These are phyloP conservation scores for Pelagophyceae sp. DNA, from an alignment of 352 stramenopile genomes.

Conservation along the genomic window DNA sequence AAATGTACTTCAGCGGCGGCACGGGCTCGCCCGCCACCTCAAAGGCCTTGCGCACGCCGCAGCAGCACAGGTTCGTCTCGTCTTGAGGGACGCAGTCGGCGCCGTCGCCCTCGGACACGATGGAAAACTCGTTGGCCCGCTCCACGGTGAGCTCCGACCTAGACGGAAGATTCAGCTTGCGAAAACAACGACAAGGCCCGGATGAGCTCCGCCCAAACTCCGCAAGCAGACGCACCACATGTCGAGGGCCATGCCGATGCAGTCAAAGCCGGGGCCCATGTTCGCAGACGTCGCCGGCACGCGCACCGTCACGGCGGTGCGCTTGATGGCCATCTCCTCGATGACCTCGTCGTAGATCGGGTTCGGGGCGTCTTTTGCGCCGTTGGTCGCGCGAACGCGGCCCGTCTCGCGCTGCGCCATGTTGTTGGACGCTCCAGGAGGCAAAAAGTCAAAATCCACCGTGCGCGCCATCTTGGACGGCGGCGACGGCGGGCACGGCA, in stretches of 20 bases:
- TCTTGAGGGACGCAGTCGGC: conserved; percentile 55
- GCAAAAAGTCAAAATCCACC: neutral
- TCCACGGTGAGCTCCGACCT: conserved; percentile 91
- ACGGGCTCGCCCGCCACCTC: conserved; percentile 82
- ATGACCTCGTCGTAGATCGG: neutral
- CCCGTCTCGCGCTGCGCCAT: too few species aligned
- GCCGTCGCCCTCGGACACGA: conserved; percentile 92
- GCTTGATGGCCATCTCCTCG: conserved; percentile 14
- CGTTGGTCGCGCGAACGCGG: too few species aligned
- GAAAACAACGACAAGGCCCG: too few species aligned
- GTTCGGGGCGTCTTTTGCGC: neutral
- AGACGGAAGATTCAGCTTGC: too few species aligned
- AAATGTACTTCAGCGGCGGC: conserved; percentile 87
- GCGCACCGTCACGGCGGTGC: conserved; percentile 81
- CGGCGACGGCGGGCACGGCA: too few species aligned
- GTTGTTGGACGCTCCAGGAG: neutral
- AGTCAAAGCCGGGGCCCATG: conserved; percentile 94
- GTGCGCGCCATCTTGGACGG: neutral
- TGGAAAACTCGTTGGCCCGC: conserved; percentile 75
- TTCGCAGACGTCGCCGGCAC: conserved; percentile 96
- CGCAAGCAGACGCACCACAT: too few species aligned
- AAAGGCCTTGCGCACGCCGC: conserved; percentile 84
- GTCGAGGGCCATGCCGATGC: conserved; percentile 93
- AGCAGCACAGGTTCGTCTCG: conserved; percentile 80
- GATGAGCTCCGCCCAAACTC: too few species aligned